Conservation (phyloP, 2,329 filamentous ascomycete species). For the Dactylellina sp. region DNA sequence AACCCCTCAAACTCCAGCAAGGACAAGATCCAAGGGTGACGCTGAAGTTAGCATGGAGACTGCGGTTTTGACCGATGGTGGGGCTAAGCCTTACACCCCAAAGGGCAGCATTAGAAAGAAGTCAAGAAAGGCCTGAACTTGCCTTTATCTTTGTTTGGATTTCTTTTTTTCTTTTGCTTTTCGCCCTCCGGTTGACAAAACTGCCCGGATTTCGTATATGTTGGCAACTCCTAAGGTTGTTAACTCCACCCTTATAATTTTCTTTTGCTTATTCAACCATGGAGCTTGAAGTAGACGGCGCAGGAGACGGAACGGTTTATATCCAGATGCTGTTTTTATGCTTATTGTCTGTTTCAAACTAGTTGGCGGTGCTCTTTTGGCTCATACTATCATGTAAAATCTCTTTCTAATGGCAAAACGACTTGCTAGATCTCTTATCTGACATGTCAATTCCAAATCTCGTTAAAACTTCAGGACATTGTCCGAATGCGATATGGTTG, state of each 20-base stretch:
- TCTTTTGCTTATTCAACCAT: conserved; percentile 4
- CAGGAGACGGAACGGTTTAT: not conserved
- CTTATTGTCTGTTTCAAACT: not conserved
- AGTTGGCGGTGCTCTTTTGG: not conserved
- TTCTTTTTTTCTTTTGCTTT: conserved; percentile 5
- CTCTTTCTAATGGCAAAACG: conserved; percentile 9
- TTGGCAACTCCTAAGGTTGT: not conserved
- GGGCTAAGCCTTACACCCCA: conserved; percentile 32
- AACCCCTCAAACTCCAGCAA: conserved; percentile 46
- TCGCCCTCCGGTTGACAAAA: not conserved
- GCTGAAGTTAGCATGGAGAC: conserved; percentile 55
- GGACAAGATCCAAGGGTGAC: conserved; percentile 47
- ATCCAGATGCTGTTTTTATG: not conserved
- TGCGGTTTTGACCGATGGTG: conserved; percentile 49
- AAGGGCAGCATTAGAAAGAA: conserved; percentile 52
- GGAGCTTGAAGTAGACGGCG: conserved; percentile 9
- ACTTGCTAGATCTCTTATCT: not conserved
- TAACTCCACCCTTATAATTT: conserved; percentile 2
- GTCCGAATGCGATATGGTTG: too few species aligned
- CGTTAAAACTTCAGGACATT: not conserved
- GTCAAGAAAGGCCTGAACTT: conserved; percentile 40
- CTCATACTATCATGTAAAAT: conserved; percentile 12
- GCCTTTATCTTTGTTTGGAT: not conserved
- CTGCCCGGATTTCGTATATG: not conserved
- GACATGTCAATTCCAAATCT: not conserved